Percentiles rank a stretch among this genome's conserved stretches.
Conservation (phyloP, 345 rosid genomes). For the Syzygium grande region DNA sequence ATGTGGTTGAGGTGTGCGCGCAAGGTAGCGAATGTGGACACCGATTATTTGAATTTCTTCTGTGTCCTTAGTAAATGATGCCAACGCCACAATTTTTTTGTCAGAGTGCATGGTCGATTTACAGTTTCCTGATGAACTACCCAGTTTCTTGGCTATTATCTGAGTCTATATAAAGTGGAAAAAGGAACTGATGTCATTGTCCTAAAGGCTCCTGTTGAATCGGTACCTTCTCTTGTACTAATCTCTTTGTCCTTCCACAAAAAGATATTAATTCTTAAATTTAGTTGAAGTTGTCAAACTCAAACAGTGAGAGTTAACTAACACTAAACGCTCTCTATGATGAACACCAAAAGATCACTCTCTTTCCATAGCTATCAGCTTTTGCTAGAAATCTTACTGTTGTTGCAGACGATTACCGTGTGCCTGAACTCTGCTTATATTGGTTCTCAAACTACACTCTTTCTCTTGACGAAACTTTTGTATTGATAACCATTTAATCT, state of each 20-base stretch:
- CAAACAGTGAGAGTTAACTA: background rate
- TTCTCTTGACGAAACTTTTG: background rate
- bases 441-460: background rate
- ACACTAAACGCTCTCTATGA: background rate
- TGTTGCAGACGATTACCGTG: background rate
- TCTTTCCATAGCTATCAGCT: background rate
- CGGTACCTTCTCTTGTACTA: background rate
- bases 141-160: background rate
- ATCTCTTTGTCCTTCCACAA: background rate
- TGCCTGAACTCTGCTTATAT: background rate
- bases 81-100: background rate
- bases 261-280: background rate
- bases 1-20: background rate
- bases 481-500: background rate
- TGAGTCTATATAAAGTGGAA: background rate
- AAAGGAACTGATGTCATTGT: background rate
- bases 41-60: background rate
- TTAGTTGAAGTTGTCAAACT: background rate
- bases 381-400: background rate
- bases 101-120: background rate
- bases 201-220: background rate
- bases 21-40: background rate
- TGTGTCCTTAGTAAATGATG: background rate
- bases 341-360: background rate
- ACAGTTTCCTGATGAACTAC: background rate